These are phyloP conservation scores for Calcarisporium arbuscula DNA, from an alignment of 2,329 filamentous ascomycete species.

Conservation along the genomic window DNA sequence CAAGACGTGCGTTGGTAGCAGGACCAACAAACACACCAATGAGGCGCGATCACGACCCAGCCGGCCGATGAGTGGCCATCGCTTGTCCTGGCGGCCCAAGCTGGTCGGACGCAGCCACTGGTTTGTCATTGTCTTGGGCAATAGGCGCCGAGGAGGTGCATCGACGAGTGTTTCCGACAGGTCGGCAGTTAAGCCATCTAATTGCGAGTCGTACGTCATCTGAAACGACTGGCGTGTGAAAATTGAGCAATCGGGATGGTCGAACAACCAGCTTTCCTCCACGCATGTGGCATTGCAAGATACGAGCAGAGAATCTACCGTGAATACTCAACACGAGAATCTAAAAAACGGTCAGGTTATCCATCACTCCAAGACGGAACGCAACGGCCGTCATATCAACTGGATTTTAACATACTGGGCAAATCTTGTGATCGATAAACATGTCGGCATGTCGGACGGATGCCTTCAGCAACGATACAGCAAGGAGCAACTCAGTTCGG, in stretches of 20 bases:
- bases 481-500: constrained; percentile 5
- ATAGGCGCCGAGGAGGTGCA: too few relatives aligned
- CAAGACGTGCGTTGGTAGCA: too few relatives aligned
- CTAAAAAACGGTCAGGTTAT: constrained; percentile 2
- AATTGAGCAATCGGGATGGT: constrained; percentile 9
- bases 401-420: constrained; percentile 1
- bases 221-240: constrained; percentile 2
- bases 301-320: constrained; percentile 8
- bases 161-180: constrained; percentile 15
- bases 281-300: constrained; percentile 8
- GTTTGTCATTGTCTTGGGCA: too few relatives aligned
- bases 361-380: too few relatives aligned
- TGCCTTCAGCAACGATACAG: constrained; percentile 2
- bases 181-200: constrained; percentile 9
- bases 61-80: too few relatives aligned
- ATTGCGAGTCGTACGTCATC: constrained; percentile 4
- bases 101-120: too few relatives aligned
- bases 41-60: too few relatives aligned
- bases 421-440: constrained; percentile 3
- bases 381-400: too few relatives aligned
- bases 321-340: constrained; percentile 10
- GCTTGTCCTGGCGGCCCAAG: too few relatives aligned
- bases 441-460: neutral
- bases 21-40: too few relatives aligned
- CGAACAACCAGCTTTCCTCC: constrained; percentile 7